Base-by-base conservation (phyloP, 2,329 filamentous ascomycete species). In the Clarireedia homoeocarpa region DNA sequence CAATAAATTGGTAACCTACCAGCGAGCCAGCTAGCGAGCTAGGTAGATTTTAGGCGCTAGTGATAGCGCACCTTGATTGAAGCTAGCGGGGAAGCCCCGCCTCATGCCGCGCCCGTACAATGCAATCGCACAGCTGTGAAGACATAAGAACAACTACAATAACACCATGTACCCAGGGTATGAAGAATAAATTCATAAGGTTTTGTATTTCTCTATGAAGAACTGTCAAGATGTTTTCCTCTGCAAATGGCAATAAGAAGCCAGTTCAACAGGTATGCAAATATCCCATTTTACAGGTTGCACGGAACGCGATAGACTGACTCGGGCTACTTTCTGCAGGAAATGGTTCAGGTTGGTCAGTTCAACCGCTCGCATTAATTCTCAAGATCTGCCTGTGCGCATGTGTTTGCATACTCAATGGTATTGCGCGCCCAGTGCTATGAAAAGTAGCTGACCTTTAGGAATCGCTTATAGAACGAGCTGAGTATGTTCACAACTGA, bases 281-380 rank as follows among this genome's bases (percentile, higher is more conserved):
- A 50, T 48, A 59, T 26, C 15, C 23, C 34, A 44, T n/a, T 27
- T 5, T 38, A 15, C 27, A 47, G 24, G 20, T 15, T 26, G 58
- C 56, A 58, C 52, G 53, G 51, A 45, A 12, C 46, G 30, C 34
- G 45, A 59, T 34, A 6, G 36, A 45, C 49, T 49, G 44, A 56
- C 59, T 46, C 48, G 52, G 48, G 55, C 30, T 48, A 58, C 44
- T 55, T 45, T 51, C 40, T 48, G 70, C 77, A 97, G 90, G 94
- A 99, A 81, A 99, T 99, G 94, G 89, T 96, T 66, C 92, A 99
- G 87, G 91, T 99, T 78, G 92, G 94, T 97, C 86, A 80, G 85
- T 87, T 62, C 56, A 70, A 62, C 66, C 65, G 62, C 62, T 60
- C 61, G n/a, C 27, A 34, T 45, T 26, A 15, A 36, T 6, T 38